Conservation (phyloP, 208 protist species). For the Trypanosoma congolense region DNA sequence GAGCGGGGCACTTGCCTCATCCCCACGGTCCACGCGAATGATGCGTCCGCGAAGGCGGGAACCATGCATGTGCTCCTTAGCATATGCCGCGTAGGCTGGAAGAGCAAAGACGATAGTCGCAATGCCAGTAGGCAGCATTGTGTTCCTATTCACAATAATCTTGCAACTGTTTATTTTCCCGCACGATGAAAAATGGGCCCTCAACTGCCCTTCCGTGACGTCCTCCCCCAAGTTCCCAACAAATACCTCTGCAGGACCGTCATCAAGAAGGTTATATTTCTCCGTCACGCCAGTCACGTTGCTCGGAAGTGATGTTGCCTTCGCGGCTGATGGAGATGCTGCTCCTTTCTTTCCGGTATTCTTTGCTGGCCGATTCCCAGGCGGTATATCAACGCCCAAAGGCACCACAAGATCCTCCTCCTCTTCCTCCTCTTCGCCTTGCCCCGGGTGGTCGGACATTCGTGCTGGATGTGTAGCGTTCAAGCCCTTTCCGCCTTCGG, state of each 20-base stretch:
- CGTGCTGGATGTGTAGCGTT: too few species aligned
- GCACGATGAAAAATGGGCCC: constrained; percentile 69
- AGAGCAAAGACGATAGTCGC: constrained; percentile 70
- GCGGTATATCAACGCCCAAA: constrained; percentile 30
- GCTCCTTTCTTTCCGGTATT: not conserved
- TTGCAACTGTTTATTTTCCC: constrained; percentile 61
- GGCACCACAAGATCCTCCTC: constrained; percentile 30
- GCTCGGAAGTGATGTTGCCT: constrained; percentile 2
- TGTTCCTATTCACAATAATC: constrained; percentile 75
- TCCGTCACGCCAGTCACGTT: constrained; percentile 59
- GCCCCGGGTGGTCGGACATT: too few species aligned
- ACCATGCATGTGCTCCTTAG: constrained; percentile 75
- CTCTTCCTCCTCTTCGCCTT: too few species aligned
- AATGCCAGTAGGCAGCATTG: constrained; percentile 69
- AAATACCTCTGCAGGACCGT: constrained; percentile 70
- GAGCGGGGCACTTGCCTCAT: constrained; percentile 63
- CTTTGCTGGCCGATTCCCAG: not conserved
- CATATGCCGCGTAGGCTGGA: constrained; percentile 80
- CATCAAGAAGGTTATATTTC: constrained; percentile 82
- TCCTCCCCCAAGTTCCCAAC: constrained; percentile 79
- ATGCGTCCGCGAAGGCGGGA: constrained; percentile 70
- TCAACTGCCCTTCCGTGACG: constrained; percentile 71
- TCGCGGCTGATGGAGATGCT: not conserved
- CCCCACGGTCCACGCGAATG: constrained; percentile 85
- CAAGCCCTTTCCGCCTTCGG: not conserved